Base-by-base conservation (phyloP, 2,329 filamentous ascomycete species). In the Pyrenophora teres region DNA sequence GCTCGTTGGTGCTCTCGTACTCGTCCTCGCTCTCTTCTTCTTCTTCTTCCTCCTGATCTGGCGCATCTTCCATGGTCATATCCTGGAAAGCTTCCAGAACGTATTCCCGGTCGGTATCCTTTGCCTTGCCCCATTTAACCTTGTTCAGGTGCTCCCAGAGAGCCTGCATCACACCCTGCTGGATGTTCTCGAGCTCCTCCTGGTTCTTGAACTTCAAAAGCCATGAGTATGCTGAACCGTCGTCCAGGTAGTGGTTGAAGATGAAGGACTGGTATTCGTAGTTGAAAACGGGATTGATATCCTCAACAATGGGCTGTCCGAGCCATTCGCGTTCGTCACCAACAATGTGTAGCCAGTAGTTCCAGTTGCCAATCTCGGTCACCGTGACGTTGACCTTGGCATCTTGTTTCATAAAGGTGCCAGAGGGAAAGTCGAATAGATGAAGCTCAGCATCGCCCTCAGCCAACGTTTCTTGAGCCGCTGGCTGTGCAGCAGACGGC, bases 191-290 rank as follows among this genome's bases (percentile, higher is more conserved):
- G 45, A 95, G 81, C 0, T 87, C 87, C 16, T 85, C 78, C 63
- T 92, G 88, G 61, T 96, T 89, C 65, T 88, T 90, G 78, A 99
- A 99, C 12, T 92, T 87, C 31, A 99, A 79, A 12, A 99, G 83
- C 93, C 94, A 99, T 1, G 94, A 99, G 73, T 92, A 95, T 4
- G 94, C 93, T 1, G 89, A 89, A 2, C 92, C 91, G 73, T 97
- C 90, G 31, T 87, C 83, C 12, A 88, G 84, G 72, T 96, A 97
- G 71, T 97, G 92, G 68, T 99, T 99, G 82, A 99, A 99, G 68
- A 99, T 97, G 72, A 97, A 97, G 0, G 93, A 97, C n/a, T 96
- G 81, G 66, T 93, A 97, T 73, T 99, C 94, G 62, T 97, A 97
- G 76, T 97, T 97, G 80, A 97, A 99, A 16, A 99, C 92, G 0